A percentile compares a stretch with the other conserved stretches of the same genome.
phyloP scores from a whole-genome alignment of 345 rosid genomes.

The Cochlearia excelsa region DNA sequence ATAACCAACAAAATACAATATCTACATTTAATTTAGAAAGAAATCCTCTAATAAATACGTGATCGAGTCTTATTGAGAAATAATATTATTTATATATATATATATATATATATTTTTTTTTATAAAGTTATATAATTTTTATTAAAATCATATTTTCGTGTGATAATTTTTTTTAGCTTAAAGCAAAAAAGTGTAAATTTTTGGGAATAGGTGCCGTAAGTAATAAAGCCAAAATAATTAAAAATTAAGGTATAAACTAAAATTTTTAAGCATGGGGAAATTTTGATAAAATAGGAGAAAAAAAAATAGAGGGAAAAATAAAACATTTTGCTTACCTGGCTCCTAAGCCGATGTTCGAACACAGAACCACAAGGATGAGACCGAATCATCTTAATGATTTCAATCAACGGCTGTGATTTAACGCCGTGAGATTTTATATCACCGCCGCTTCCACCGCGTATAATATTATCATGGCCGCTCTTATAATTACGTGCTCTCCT shows the following conservation, averaged over 20 bases:
- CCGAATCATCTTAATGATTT: constrained; percentile 45
- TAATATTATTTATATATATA: too few relatives aligned
- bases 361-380: constrained; percentile 48
- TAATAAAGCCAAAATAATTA: background rate
- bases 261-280: background rate
- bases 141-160: too few relatives aligned
- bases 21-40: background rate
- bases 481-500: constrained; percentile 29
- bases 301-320: constrained; percentile 17
- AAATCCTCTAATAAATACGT: background rate
- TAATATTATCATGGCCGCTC: constrained; percentile 23
- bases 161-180: too few relatives aligned
- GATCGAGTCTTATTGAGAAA: too few relatives aligned
- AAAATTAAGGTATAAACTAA: background rate
- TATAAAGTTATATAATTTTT: too few relatives aligned
- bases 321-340: constrained; percentile 43
- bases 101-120: too few relatives aligned
- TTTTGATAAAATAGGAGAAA: background rate
- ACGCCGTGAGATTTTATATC: constrained; percentile 23
- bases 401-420: constrained; percentile 56
- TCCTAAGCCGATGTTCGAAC: constrained; percentile 47
- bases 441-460: constrained; percentile 32
- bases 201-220: background rate
- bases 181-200: too few relatives aligned
- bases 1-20: too few relatives aligned